Conservation (phyloP, 2,329 filamentous ascomycete species). For the Aureobasidium sp. region DNA sequence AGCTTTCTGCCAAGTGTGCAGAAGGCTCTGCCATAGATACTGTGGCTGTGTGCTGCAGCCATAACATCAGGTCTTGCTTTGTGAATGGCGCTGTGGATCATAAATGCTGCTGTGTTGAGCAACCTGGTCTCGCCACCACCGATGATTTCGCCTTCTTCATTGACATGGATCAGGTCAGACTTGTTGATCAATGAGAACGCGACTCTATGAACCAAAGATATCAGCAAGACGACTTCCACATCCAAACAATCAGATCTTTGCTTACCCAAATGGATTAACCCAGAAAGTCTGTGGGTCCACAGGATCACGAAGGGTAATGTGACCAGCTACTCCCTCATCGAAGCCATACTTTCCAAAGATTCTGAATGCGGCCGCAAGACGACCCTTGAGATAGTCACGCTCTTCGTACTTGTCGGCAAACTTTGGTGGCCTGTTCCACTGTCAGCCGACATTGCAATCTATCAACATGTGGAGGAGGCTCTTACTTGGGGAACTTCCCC, state of each 20-base stretch:
- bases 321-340: constrained; percentile 32
- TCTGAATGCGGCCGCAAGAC: constrained; percentile 39
- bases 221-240: not conserved
- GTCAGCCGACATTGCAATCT: not conserved
- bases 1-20: constrained; percentile 37
- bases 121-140: constrained; percentile 34
- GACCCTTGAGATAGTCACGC: constrained; percentile 37
- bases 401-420: constrained; percentile 34
- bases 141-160: constrained; percentile 37
- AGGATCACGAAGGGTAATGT: constrained; percentile 38
- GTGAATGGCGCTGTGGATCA: constrained; percentile 40
- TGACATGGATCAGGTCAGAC: constrained; percentile 41
- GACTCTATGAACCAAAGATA: constrained; percentile 26
- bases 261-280: constrained; percentile 31
- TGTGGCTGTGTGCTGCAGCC: constrained; percentile 40
- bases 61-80: constrained; percentile 38
- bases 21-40: constrained; percentile 39
- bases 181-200: constrained; percentile 39
- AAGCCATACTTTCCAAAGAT: constrained; percentile 34
- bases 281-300: constrained; percentile 33
- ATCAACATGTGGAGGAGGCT: not conserved
- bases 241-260: not conserved
- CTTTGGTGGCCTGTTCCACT: constrained; percentile 18
- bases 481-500: constrained; percentile 16
- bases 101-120: constrained; percentile 41